These are phyloP conservation scores for Pochonia chlamydosporia DNA, from an alignment of 2,329 filamentous ascomycete species.

Conservation along the genomic window DNA sequence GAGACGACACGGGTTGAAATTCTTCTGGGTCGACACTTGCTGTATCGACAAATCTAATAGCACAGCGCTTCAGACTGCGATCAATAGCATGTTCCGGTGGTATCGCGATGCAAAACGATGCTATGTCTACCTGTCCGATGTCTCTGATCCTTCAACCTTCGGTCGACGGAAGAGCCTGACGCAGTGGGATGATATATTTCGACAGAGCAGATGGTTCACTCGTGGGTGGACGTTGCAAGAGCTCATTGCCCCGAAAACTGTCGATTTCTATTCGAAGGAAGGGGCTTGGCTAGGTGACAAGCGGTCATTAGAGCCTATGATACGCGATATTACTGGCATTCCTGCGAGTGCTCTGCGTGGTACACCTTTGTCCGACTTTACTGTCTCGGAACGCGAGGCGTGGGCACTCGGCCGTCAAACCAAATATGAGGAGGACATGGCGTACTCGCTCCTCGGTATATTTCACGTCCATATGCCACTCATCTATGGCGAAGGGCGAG, in stretches of 20 bases:
- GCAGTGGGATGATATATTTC: background rate
- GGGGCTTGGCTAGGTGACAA: conserved; percentile 16
- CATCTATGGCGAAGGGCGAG: conserved; percentile 12
- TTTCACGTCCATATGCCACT: conserved; percentile 13
- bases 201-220: conserved; percentile 9
- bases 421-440: conserved; percentile 10
- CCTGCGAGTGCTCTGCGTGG: conserved; percentile 11
- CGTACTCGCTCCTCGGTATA: conserved; percentile 14
- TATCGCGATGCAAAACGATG: conserved; percentile 10
- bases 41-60: conserved; percentile 15
- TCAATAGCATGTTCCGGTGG: conserved; percentile 14
- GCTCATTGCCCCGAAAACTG: conserved; percentile 16
- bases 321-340: conserved; percentile 18
- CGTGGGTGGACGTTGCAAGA: conserved; percentile 12
- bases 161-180: background rate
- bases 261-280: conserved; percentile 18
- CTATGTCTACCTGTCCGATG: conserved; percentile 14
- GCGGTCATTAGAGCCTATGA: conserved; percentile 13
- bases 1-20: conserved; percentile 3
- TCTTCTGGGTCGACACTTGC: conserved; percentile 15
- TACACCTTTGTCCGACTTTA: conserved; percentile 8
- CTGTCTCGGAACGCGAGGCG: conserved; percentile 10
- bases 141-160: background rate
- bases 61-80: background rate
- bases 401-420: conserved; percentile 14